A percentile compares a stretch with the other conserved stretches of the same genome.
phyloP scores from a whole-genome alignment of 2,329 filamentous ascomycete genomes.

The Monosporascus sp. region DNA sequence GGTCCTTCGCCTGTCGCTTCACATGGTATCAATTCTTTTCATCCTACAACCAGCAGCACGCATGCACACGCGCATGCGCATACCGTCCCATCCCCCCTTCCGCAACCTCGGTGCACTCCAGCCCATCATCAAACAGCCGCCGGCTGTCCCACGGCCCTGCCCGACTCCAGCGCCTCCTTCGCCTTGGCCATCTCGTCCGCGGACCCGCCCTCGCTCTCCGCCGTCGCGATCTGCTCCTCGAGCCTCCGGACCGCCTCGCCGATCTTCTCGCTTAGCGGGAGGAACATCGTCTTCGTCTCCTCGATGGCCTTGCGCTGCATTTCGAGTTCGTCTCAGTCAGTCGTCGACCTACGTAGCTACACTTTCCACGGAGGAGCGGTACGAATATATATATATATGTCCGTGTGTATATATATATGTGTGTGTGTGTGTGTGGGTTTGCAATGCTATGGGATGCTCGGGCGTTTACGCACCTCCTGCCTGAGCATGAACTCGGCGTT shows the following conservation, averaged over 20 bases:
- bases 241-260: conserved; percentile 65
- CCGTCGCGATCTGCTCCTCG: conserved; percentile 68
- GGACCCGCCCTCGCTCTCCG: conserved; percentile 40
- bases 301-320: conserved; percentile 70
- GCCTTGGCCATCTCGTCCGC: conserved; percentile 50
- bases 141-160: conserved; percentile 34
- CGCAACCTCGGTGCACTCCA: conserved; percentile 2
- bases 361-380: not conserved
- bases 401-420: not conserved
- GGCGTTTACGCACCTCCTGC: no score
- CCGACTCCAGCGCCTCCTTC: conserved; percentile 46
- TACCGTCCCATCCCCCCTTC: not conserved
- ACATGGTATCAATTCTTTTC: conserved; percentile 9
- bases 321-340: not conserved
- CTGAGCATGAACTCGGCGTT: no score
- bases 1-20: not conserved
- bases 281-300: conserved; percentile 82
- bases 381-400: not conserved
- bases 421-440: conserved; percentile 24
- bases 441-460: no score
- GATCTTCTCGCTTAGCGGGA: conserved; percentile 65
- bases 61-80: not conserved
- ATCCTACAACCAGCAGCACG: not conserved
- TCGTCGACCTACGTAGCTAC: not conserved
- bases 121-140: conserved; percentile 15